Evolutionary conservation across 768 basidiomycete genomes (phyloP).

Genomic region (Coprinopsis strossmayeri): DNA sequence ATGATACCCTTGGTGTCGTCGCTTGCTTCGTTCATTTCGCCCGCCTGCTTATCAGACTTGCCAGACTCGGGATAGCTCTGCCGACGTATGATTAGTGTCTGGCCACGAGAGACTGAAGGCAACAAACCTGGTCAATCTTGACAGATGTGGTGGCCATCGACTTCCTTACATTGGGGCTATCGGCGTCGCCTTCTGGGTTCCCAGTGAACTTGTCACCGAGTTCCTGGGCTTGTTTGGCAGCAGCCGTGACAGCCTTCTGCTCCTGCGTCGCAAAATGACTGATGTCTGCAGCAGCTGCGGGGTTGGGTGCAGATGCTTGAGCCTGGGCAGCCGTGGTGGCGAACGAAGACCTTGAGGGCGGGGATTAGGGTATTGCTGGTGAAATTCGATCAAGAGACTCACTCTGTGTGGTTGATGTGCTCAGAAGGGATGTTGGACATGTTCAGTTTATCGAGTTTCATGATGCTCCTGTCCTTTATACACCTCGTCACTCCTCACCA

Average conservation of each 20-base stretch:
- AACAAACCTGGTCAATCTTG: slow-evolving; percentile 6
- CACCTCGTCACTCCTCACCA: background rate
- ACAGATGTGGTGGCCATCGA: background rate
- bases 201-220: slow-evolving; percentile 29
- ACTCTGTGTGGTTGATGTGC: no score
- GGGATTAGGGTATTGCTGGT: background rate
- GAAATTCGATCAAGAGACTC: no score
- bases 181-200: slow-evolving; percentile 15
- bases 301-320: slow-evolving; percentile 40
- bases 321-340: slow-evolving; percentile 53
- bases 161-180: slow-evolving; percentile 1
- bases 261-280: slow-evolving; percentile 39
- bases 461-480: background rate
- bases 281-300: slow-evolving; percentile 34
- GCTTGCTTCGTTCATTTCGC: no score
- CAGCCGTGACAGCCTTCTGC: slow-evolving; percentile 41
- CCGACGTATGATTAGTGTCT: no score
- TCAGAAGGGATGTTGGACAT: background rate
- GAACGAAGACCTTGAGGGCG: slow-evolving; percentile 9
- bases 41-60: no score
- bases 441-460: no score
- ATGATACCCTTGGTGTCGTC: no score
- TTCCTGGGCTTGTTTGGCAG: slow-evolving; percentile 42
- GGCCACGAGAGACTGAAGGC: no score
- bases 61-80: no score